phyloP scores from a whole-genome alignment of 352 stramenopile species.

The Albugo laibachii region DNA sequence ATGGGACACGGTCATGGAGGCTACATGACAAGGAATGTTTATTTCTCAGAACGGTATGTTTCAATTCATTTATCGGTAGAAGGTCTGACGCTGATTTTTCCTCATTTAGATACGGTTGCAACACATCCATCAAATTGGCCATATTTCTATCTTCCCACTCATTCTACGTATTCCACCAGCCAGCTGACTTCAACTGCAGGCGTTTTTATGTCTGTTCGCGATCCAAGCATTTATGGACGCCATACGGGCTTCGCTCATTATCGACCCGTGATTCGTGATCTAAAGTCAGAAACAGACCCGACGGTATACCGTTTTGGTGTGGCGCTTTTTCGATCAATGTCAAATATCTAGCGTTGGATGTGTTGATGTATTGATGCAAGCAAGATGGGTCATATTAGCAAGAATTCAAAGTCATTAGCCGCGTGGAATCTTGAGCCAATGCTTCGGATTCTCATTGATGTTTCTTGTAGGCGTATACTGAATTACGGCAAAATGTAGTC shows the following conservation, averaged over 20 bases:
- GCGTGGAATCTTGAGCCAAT: not conserved
- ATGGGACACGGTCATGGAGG: slow-evolving; percentile 58
- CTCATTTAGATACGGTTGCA: slow-evolving; percentile 11
- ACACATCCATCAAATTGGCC: slow-evolving; percentile 68
- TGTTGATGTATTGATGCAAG: slow-evolving; percentile 57
- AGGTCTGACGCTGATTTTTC: not conserved
- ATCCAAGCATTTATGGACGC: slow-evolving; percentile 56
- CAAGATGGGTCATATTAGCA: slow-evolving; percentile 20
- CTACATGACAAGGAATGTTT: slow-evolving; percentile 50
- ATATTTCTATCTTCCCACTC: slow-evolving; percentile 77
- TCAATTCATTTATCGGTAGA: not conserved
- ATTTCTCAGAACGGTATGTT: slow-evolving; percentile 24
- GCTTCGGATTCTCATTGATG: too few species aligned
- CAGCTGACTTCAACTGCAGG: slow-evolving; percentile 37
- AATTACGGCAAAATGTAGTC: slow-evolving; percentile 40
- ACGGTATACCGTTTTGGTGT: slow-evolving; percentile 84
- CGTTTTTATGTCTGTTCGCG: slow-evolving; percentile 34
- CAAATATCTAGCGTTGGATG: slow-evolving; percentile 83
- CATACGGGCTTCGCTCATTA: slow-evolving; percentile 71
- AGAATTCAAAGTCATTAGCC: slow-evolving; percentile 7
- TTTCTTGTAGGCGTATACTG: slow-evolving; percentile 14
- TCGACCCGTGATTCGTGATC: slow-evolving; percentile 73
- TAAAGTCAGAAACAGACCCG: slow-evolving; percentile 73
- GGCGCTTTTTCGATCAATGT: slow-evolving; percentile 88
- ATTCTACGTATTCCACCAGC: slow-evolving; percentile 46